Evolutionary conservation across 768 basidiomycete genomes (phyloP).

Genomic region (Boletus vermiculosoides): DNA sequence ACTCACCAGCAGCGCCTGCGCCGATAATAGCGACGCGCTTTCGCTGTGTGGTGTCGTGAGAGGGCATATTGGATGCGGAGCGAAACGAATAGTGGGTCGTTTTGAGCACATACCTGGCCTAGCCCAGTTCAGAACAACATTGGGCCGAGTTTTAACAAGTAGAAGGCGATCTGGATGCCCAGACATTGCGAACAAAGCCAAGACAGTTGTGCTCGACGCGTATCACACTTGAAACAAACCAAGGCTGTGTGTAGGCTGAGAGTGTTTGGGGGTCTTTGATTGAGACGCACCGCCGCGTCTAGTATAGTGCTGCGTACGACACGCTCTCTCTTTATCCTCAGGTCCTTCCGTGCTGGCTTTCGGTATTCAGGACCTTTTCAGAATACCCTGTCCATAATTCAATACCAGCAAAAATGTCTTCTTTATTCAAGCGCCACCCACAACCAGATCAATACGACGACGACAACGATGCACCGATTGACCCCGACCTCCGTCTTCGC

Average conservation of each 20-base stretch:
- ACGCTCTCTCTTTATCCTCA: neutral
- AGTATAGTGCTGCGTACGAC: neutral
- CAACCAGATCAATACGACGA: constrained; percentile 44
- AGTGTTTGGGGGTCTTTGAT: too few species aligned
- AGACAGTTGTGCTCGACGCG: too few species aligned
- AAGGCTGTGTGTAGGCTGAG: too few species aligned
- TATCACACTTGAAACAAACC: too few species aligned
- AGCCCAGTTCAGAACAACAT: neutral
- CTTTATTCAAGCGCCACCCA: constrained; percentile 39
- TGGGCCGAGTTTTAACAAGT: neutral
- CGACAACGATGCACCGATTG: constrained; percentile 66
- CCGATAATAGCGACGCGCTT: neutral
- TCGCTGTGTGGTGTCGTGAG: neutral
- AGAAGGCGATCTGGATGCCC: too few species aligned
- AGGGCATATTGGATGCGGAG: neutral
- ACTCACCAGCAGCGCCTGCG: neutral
- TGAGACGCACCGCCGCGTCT: neutral
- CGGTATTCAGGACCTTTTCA: neutral
- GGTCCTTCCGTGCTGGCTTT: constrained; percentile 32
- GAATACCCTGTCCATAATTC: constrained; percentile 17
- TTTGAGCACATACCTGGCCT: neutral
- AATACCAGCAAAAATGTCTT: constrained; percentile 33
- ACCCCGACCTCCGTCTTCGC: constrained; percentile 82
- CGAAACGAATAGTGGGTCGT: too few species aligned
- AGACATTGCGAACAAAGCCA: too few species aligned